Evolutionary conservation across 345 rosid species (phyloP).

Genomic region (Heritiera littoralis): DNA sequence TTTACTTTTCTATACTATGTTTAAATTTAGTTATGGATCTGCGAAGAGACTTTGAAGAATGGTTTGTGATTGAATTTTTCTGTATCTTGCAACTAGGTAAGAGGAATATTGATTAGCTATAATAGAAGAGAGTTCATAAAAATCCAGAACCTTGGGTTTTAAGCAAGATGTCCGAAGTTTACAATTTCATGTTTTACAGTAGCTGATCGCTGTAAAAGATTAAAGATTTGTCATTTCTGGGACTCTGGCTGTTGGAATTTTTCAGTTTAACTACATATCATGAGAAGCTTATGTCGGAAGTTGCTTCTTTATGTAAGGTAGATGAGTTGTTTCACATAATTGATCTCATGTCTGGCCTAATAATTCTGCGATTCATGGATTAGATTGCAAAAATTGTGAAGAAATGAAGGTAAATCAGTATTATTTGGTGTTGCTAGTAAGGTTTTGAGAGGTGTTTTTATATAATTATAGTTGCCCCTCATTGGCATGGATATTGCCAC

Average conservation of each 20-base stretch:
- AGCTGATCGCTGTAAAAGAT: conserved; percentile 26
- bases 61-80: conserved; percentile 18
- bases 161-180: conserved; percentile 25
- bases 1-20: conserved; percentile 16
- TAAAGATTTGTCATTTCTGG: conserved; percentile 7
- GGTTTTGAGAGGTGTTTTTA: not conserved
- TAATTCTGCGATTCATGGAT: not conserved
- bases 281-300: conserved; percentile 18
- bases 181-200: conserved; percentile 15
- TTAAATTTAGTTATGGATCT: conserved; percentile 26
- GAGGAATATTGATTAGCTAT: not conserved
- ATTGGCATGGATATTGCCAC: conserved; percentile 16
- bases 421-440: not conserved
- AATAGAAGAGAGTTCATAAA: not conserved
- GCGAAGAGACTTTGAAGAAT: conserved; percentile 16
- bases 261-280: conserved; percentile 22
- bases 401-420: not conserved
- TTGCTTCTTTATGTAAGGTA: conserved; percentile 5
- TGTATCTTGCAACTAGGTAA: not conserved
- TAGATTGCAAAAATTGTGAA: not conserved
- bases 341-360: not conserved
- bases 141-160: conserved; percentile 23
- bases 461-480: not conserved
- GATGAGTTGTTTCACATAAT: not conserved
- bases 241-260: conserved; percentile 29